Percentiles rank a stretch among this genome's conserved stretches.
phyloP scores from a whole-genome alignment of 257 asterid genomes.

The Jasminum sambac region DNA sequence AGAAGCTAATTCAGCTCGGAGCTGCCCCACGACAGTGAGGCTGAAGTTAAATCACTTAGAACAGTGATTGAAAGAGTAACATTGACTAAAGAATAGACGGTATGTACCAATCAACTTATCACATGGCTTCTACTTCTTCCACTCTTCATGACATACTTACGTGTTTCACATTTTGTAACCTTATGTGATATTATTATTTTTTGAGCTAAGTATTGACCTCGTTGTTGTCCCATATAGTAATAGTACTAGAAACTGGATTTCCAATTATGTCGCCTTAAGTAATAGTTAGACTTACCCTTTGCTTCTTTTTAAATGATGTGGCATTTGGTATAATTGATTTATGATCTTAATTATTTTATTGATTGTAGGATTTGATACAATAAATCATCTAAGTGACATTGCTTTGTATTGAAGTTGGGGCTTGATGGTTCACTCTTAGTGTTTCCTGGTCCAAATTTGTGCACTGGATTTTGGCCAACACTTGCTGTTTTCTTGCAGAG shows the following conservation, averaged over 20 bases:
- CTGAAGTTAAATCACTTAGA: conserved; percentile 58
- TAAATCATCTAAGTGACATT: too few relatives aligned
- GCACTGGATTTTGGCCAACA: conserved; percentile 99
- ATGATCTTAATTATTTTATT: too few relatives aligned
- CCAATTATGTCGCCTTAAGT: too few relatives aligned
- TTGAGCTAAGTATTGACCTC: too few relatives aligned
- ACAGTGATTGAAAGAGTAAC: conserved; percentile 66
- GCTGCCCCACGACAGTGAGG: conserved; percentile 50
- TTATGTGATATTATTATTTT: too few relatives aligned
- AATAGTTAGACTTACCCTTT: too few relatives aligned
- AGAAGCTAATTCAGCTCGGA: conserved; percentile 67
- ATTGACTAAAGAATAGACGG: conserved; percentile 80
- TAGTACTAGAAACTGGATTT: too few relatives aligned
- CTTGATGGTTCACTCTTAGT: conserved; percentile 14
- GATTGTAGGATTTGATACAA: too few relatives aligned
- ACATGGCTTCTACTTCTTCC: conserved; percentile 11
- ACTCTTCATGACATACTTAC: conserved; percentile 32
- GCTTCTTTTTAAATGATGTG: too few relatives aligned
- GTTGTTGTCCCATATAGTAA: too few relatives aligned
- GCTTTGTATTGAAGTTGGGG: too few relatives aligned
- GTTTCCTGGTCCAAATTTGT: conserved; percentile 25
- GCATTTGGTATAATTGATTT: too few relatives aligned
- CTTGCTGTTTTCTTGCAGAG: conserved; percentile 86
- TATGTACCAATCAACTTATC: conserved; percentile 33
- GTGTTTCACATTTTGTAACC: conserved; percentile 46